A percentile compares a stretch with the other conserved stretches of the same genome.
Evolutionary conservation across 164 flowering plant species (phyloP).

Genomic region (Chimonanthus praecox): DNA sequence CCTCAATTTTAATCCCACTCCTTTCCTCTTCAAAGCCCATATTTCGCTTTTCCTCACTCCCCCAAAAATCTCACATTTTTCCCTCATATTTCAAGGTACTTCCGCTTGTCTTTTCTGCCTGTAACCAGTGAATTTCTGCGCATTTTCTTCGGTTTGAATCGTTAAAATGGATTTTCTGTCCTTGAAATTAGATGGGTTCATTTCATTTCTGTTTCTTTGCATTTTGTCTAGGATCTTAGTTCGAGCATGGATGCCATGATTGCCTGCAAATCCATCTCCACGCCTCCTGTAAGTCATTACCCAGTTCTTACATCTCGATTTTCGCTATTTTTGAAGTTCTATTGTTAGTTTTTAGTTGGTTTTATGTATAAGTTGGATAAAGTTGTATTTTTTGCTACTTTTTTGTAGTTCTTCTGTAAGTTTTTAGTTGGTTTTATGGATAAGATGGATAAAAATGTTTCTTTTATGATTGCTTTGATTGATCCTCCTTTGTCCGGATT

Average conservation of each 20-base stretch:
- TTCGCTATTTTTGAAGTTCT: background rate
- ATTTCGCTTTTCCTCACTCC: background rate
- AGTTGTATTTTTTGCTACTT: background rate
- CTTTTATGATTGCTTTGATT: background rate
- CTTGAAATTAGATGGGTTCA: background rate
- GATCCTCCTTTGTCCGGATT: background rate
- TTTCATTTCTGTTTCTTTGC: background rate
- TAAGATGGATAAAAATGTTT: background rate
- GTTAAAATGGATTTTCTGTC: background rate
- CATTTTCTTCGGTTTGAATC: background rate
- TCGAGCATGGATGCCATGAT: conserved; percentile 44
- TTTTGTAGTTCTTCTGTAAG: background rate
- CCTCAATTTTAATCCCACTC: background rate
- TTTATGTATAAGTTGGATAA: background rate
- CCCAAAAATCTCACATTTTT: background rate
- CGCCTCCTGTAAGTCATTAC: conserved; percentile 29
- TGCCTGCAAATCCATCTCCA: conserved; percentile 33
- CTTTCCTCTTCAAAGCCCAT: background rate
- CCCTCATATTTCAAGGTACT: conserved; percentile 3
- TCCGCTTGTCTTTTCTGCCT: background rate
- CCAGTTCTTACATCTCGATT: background rate
- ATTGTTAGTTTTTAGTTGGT: background rate
- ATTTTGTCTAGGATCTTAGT: background rate
- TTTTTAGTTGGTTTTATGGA: background rate
- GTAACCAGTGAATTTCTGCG: background rate